These are phyloP conservation scores for Nicotiana paniculata DNA, from an alignment of 257 asterid genomes.

Conservation along the genomic window DNA sequence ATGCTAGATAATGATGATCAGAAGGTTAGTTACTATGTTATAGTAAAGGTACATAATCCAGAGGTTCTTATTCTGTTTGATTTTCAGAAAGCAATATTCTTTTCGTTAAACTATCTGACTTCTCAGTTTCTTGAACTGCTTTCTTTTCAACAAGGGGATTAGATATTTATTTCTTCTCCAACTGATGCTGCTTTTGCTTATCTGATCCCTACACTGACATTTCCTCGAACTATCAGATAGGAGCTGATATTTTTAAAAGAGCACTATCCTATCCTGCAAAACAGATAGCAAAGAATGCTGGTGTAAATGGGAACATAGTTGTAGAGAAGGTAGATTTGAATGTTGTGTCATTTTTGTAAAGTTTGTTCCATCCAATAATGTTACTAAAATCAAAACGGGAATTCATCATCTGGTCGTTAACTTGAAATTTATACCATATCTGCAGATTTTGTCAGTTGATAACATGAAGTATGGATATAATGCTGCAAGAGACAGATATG, in stretches of 20 bases:
- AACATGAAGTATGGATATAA: constrained; percentile 62
- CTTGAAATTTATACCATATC: not conserved
- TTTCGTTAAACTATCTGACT: not conserved
- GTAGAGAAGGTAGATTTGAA: constrained; percentile 46
- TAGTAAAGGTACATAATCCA: not conserved
- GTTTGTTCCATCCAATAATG: not conserved
- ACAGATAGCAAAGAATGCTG: constrained; percentile 85
- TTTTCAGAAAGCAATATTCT: not conserved
- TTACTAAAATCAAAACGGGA: not conserved
- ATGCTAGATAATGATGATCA: constrained; percentile 73
- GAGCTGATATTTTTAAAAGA: constrained; percentile 70
- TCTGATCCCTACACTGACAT: not conserved
- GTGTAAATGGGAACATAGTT: constrained; percentile 58
- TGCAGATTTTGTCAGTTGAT: constrained; percentile 61
- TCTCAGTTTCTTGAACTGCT: not conserved
- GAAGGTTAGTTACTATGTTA: constrained; percentile 26
- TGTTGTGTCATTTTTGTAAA: not conserved
- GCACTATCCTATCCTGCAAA: constrained; percentile 71
- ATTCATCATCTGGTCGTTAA: not conserved
- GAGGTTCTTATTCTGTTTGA: not conserved
- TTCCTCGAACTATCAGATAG: constrained; percentile 34
- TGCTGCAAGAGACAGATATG: constrained; percentile 67
- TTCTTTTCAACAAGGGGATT: not conserved
- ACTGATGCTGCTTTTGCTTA: not conserved
- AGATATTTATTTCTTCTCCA: not conserved